phyloP scores from a whole-genome alignment of 306 rosid genomes.

The Castanea mollissima region DNA sequence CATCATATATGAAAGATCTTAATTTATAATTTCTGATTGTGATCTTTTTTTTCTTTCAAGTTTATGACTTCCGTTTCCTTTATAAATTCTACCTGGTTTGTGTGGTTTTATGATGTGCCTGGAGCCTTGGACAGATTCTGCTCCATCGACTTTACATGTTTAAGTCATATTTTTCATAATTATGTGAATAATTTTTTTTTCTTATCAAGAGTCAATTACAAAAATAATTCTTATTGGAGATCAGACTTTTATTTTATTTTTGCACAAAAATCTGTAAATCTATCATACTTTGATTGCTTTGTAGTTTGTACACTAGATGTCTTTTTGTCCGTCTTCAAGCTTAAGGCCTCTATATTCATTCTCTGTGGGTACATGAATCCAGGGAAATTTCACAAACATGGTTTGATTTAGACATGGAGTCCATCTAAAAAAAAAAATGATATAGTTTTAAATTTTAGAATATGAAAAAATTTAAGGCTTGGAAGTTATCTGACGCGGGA shows the following conservation, averaged over 20 bases:
- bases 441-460: too few species aligned
- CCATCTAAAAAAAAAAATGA: too few species aligned
- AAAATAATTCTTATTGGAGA: not conserved
- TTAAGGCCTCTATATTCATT: not conserved
- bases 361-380: not conserved
- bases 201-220: not conserved
- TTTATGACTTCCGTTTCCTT: not conserved
- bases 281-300: not conserved
- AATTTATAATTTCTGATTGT: not conserved
- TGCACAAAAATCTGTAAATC: not conserved
- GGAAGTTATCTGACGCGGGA: too few species aligned
- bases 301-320: not conserved
- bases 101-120: not conserved
- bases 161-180: not conserved
- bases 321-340: not conserved
- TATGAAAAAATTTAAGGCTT: too few species aligned
- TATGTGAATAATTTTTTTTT: not conserved
- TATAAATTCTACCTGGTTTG: not conserved
- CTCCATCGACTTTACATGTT: not conserved
- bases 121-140: not conserved
- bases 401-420: not conserved
- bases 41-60: not conserved
- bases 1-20: conserved; percentile 3
- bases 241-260: not conserved
- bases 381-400: not conserved